Evolutionary conservation across 2,329 filamentous ascomycete species (phyloP).

Genomic region (Cladosporium halotolerans): DNA sequence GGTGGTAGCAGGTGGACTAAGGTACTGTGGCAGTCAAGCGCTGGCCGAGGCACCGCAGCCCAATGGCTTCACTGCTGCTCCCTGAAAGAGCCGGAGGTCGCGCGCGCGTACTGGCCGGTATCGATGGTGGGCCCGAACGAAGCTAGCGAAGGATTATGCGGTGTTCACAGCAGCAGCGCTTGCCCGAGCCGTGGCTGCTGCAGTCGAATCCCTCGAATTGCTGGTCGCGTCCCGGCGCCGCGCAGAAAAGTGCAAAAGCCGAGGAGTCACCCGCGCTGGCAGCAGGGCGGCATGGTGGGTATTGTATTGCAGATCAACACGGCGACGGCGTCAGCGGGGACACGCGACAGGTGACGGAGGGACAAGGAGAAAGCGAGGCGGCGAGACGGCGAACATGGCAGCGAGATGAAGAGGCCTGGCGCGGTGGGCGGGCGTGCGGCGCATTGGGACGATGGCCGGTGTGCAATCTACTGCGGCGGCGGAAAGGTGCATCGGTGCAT

Average conservation of each 20-base stretch:
- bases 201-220: not conserved
- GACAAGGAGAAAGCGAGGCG: slow-evolving; percentile 1
- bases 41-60: not conserved
- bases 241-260: not conserved
- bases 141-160: not conserved
- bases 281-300: not conserved
- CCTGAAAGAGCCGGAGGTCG: no score
- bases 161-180: not conserved
- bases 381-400: slow-evolving; percentile 4
- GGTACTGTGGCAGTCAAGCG: not conserved
- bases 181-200: not conserved
- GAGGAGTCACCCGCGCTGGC: slow-evolving; percentile 5
- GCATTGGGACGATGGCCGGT: slow-evolving; percentile 10
- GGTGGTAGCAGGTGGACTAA: not conserved
- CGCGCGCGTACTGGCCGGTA: no score
- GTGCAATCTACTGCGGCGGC: slow-evolving; percentile 6
- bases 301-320: no score
- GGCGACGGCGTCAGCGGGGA: not conserved
- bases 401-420: not conserved
- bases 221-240: slow-evolving; percentile 1
- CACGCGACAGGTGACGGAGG: not conserved
- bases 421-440: not conserved
- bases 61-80: slow-evolving; percentile 4
- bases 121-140: not conserved
- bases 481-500: slow-evolving; percentile 12